A percentile compares a stretch with the other conserved stretches of the same genome.
These are phyloP conservation scores for Lentinula sp. DNA, from an alignment of 768 basidiomycete genomes.

Conservation along the genomic window DNA sequence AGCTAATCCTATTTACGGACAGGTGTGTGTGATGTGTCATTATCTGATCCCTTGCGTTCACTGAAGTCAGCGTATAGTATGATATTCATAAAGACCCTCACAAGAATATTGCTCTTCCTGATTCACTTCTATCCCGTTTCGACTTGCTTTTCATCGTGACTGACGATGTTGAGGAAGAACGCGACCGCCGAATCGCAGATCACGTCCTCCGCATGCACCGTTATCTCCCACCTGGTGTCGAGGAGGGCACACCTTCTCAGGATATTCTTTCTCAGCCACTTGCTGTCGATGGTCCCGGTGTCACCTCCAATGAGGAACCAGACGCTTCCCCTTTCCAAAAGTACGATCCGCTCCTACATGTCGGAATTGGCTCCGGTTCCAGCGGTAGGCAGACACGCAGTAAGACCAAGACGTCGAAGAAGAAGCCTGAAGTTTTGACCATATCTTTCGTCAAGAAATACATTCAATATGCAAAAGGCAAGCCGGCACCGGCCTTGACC, in stretches of 20 bases:
- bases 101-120: conserved; percentile 96
- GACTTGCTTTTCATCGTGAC: conserved; percentile 97
- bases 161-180: conserved; percentile 93
- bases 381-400: conserved; percentile 50
- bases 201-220: conserved; percentile 97
- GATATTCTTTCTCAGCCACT: conserved; percentile 88
- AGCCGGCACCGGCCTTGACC: conserved; percentile 77
- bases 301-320: conserved; percentile 42
- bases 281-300: conserved; percentile 74
- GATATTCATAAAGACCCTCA: conserved; percentile 99
- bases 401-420: conserved; percentile 33
- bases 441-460: conserved; percentile 98
- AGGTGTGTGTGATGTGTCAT: conserved; percentile 43
- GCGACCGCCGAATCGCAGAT: conserved; percentile 93
- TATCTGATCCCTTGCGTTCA: neutral
- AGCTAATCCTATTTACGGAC: conserved; percentile 97
- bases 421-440: conserved; percentile 80
- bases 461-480: conserved; percentile 94
- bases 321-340: conserved; percentile 91
- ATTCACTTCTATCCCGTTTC: conserved; percentile 97
- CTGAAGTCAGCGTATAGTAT: conserved; percentile 50
- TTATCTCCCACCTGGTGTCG: conserved; percentile 92
- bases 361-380: conserved; percentile 54
- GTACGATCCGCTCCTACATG: conserved; percentile 91
- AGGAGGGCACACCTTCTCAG: conserved; percentile 88